Percentiles rank a stretch among this genome's conserved stretches.
Evolutionary conservation across 2,329 filamentous ascomycete species (phyloP).

Genomic region (Colletotrichum theobromicola): DNA sequence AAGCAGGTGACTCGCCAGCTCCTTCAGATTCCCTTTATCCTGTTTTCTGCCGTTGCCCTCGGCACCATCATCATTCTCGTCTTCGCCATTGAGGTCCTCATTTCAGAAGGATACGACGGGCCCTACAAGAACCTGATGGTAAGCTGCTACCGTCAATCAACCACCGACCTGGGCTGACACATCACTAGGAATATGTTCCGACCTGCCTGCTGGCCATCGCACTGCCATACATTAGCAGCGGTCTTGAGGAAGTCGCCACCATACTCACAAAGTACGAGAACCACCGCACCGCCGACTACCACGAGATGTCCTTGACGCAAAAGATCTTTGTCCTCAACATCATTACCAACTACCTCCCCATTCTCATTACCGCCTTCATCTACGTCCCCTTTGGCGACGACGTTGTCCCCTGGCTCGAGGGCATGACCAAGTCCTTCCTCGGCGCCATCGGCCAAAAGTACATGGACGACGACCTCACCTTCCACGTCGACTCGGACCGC

Average conservation of each 20-base stretch:
- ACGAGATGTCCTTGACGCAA: constrained; percentile 72
- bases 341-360: constrained; percentile 79
- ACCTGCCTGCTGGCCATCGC: constrained; percentile 72
- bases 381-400: constrained; percentile 76
- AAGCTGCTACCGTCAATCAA: constrained; percentile 26
- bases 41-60: constrained; percentile 61
- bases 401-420: constrained; percentile 71
- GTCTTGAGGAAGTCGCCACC: constrained; percentile 67
- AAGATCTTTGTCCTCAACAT: constrained; percentile 82
- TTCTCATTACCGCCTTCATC: constrained; percentile 78
- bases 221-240: constrained; percentile 68
- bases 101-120: constrained; percentile 75
- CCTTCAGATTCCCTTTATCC: constrained; percentile 72
- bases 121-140: constrained; percentile 71
- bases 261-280: constrained; percentile 75
- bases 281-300: constrained; percentile 72
- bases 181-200: constrained; percentile 68
- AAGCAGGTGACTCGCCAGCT: constrained; percentile 71
- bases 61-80: constrained; percentile 71
- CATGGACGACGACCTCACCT: constrained; percentile 50
- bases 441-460: constrained; percentile 52
- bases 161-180: not conserved
- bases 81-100: constrained; percentile 77
- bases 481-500: constrained; percentile 69
- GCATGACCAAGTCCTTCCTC: constrained; percentile 58